Conservation (phyloP, 2,329 filamentous ascomycete genomes). For the Cadophora sp. region DNA sequence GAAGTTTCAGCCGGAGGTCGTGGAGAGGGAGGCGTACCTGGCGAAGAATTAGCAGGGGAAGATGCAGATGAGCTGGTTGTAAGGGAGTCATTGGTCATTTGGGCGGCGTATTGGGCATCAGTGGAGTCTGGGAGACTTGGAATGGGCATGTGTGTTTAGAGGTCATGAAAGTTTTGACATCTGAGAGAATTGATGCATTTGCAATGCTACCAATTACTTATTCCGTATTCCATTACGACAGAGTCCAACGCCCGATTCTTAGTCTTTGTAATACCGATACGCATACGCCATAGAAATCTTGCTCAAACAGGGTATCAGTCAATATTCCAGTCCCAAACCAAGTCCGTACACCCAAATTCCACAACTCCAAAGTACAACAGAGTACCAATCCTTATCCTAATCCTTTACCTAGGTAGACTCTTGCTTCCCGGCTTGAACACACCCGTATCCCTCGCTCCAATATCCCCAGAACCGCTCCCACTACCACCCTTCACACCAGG, state of each 20-base stretch:
- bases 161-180: slow-evolving; percentile 18
- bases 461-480: slow-evolving; percentile 55
- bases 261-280: background rate
- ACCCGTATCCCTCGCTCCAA: slow-evolving; percentile 6
- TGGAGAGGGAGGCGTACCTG: slow-evolving; percentile 88
- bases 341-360: background rate
- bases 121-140: slow-evolving; percentile 31
- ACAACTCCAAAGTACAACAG: slow-evolving; percentile 14
- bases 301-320: slow-evolving; percentile 18
- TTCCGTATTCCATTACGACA: background rate
- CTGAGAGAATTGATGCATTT: slow-evolving; percentile 7
- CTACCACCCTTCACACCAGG: slow-evolving; percentile 39
- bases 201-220: background rate
- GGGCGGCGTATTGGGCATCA: slow-evolving; percentile 38
- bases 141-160: slow-evolving; percentile 23
- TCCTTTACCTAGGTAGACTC: slow-evolving; percentile 36
- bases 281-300: background rate
- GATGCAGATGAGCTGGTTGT: background rate
- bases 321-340: slow-evolving; percentile 7
- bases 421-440: slow-evolving; percentile 29
- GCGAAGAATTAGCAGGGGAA: slow-evolving; percentile 47
- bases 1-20: slow-evolving; percentile 87
- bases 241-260: background rate
- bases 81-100: slow-evolving; percentile 20
- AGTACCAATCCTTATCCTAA: background rate